Base-by-base conservation (phyloP, 2,329 filamentous ascomycete species). In the Colletotrichum tanaceti region DNA sequence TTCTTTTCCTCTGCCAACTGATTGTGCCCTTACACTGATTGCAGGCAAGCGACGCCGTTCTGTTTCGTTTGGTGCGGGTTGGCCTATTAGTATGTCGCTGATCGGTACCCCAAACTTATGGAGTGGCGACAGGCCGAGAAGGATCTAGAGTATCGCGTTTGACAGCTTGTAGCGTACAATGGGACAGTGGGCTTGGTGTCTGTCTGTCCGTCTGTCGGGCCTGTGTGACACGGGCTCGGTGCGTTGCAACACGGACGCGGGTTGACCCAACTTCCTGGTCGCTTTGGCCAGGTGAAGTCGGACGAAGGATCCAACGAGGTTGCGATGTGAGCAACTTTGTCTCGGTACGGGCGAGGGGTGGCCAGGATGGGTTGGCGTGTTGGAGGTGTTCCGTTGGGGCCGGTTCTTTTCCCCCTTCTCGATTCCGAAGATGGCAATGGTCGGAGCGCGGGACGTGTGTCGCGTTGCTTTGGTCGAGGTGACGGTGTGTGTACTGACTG, bases 181-280 rank as follows among this genome's bases (percentile, higher is more conserved):
- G 28, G 43, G 5, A 9, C 18, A 20, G 53, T 52, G 11, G 41
- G n/a, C 11, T 7, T 39, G 35, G 28, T 39, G 43, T 39, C 24
- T 24, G 6, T 4, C 18, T 44, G 58, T 54, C n/a, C n/a, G n/a
- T n/a, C n/a, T n/a, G n/a, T 46, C 28, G 58, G 38, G 58, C 24
- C 22, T 43, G 58, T 63, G 58, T 63, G 52, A 65, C 63, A 65
- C 46, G 49, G 49, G 41, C 60, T 59, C 41, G 43, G 65, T 65
- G 55, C 44, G 62, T 20, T 68, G 65, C 65, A 65, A 68, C 61
- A 57, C 55, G 66, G 50, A 68, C 62, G 28, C 44, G 43, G 55
- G 50, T 65, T 50, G 66, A 61, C 62, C 66, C 66, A 68, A 66
- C 49, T 65, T 65, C 35, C 66, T 55, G 66, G 66, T 68, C 35